phyloP scores from a whole-genome alignment of 2,329 filamentous ascomycete species.

The Aspergillus fumigatiaffinis region DNA sequence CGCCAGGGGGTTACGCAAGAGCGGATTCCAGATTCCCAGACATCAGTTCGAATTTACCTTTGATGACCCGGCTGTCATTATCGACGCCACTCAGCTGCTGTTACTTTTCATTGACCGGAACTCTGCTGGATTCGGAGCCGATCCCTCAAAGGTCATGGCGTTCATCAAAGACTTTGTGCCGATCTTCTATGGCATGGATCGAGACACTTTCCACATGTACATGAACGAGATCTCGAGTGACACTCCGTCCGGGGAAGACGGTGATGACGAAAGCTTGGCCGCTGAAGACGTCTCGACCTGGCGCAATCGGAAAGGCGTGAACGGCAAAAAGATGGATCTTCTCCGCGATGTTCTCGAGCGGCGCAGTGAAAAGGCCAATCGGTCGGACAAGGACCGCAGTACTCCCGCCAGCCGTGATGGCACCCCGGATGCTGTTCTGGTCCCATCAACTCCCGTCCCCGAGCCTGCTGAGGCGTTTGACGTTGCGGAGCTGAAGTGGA shows the following conservation, averaged over 20 bases:
- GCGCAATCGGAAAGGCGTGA: constrained; percentile 58
- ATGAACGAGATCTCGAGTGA: constrained; percentile 66
- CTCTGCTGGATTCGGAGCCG: constrained; percentile 50
- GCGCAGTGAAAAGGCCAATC: constrained; percentile 64
- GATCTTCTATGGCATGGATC: constrained; percentile 70
- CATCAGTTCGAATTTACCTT: constrained; percentile 77
- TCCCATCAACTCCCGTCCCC: constrained; percentile 32
- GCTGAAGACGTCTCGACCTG: constrained; percentile 67
- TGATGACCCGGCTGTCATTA: constrained; percentile 63
- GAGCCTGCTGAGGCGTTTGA: constrained; percentile 55
- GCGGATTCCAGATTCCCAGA: constrained; percentile 57
- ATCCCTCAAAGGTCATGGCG: constrained; percentile 68
- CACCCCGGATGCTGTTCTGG: constrained; percentile 67
- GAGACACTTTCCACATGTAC: constrained; percentile 64
- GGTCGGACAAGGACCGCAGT: constrained; percentile 75
- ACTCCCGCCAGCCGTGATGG: constrained; percentile 79
- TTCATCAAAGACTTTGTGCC: constrained; percentile 76
- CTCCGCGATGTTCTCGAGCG: constrained; percentile 83
- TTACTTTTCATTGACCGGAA: constrained; percentile 46
- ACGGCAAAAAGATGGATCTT: constrained; percentile 71
- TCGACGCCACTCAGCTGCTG: constrained; percentile 48
- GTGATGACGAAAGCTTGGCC: constrained; percentile 66
- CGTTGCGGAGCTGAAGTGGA: constrained; percentile 54
- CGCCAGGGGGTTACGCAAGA: constrained; percentile 67
- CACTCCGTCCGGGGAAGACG: constrained; percentile 70